These are phyloP conservation scores for Stemphylium vesicarium DNA, from an alignment of 2,329 filamentous ascomycete genomes.

Conservation along the genomic window DNA sequence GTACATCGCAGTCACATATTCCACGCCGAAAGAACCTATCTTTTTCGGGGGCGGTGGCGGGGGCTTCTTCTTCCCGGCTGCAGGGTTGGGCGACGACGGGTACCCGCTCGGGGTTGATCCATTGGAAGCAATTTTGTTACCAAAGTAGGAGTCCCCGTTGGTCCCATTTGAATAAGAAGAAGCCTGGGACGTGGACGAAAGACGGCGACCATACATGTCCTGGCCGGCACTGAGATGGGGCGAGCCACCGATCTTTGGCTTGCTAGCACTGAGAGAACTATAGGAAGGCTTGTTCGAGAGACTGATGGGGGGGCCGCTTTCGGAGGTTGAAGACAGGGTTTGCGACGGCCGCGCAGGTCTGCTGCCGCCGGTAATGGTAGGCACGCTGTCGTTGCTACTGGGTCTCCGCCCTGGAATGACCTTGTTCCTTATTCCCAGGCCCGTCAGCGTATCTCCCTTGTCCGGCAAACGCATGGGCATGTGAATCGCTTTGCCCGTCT, in stretches of 20 bases:
- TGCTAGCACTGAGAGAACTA: constrained; percentile 41
- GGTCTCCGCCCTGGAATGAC: constrained; percentile 40
- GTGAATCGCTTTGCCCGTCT: constrained; percentile 70
- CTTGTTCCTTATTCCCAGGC: constrained; percentile 56
- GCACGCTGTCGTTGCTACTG: constrained; percentile 47
- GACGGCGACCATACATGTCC: constrained; percentile 38
- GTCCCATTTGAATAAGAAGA: constrained; percentile 39
- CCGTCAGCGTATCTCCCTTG: constrained; percentile 54
- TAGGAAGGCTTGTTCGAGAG: constrained; percentile 46
- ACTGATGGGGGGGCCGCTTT: constrained; percentile 40
- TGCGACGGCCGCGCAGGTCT: constrained; percentile 37
- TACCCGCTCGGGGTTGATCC: constrained; percentile 24
- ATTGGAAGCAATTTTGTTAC: constrained; percentile 52
- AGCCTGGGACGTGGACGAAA: constrained; percentile 41
- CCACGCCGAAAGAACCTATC: constrained; percentile 56
- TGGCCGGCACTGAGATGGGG: constrained; percentile 42
- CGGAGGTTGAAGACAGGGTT: constrained; percentile 31
- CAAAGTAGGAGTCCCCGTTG: constrained; percentile 46
- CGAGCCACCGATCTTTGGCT: constrained; percentile 43
- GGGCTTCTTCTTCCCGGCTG: constrained; percentile 70
- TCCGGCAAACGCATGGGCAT: constrained; percentile 60
- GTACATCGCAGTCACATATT: constrained; percentile 75
- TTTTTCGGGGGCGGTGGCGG: constrained; percentile 74
- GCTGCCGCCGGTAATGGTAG: constrained; percentile 29
- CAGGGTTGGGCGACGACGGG: constrained; percentile 52